Base-by-base conservation (phyloP, 768 basidiomycete genomes). In the Psilocybe azurescens region DNA sequence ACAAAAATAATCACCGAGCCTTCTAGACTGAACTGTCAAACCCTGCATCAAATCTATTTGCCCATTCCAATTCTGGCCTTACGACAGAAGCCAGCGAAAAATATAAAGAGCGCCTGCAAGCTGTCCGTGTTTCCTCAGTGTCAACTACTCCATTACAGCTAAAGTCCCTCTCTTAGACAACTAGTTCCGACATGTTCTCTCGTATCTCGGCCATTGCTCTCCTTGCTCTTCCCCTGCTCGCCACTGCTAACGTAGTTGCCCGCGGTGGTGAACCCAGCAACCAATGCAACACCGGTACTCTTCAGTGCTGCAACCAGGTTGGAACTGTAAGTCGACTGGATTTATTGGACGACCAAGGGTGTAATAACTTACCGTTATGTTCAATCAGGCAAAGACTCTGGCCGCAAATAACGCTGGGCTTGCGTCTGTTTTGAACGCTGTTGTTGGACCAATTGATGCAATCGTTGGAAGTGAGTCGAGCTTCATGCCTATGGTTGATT, bases 301-400 rank as follows among this genome's bases (percentile, higher is more conserved):
- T n/a, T n/a, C n/a, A n/a, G n/a, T 72, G 71, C 65, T 72, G 70
- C 65, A 63, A 70, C 61, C 28, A 36, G 29, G 55, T 71, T 13
- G 66, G 67, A 29, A 28, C 24, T 32, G 70, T 69, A 53, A 39
- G 65, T 53, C 5, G 5, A 44, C 16, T 51, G n/a, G n/a, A n/a
- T 36, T 16, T 16, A 41, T 41, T 16, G 18, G 4, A 32, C 8
- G 4, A 52, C 14, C 3, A 41, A n/a, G 39, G 13, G 6, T 46
- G 5, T 13, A 3, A 3, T 28, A 8, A 8, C 16, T 28, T 18
- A 28, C 24, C 20, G 3, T 52, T 13, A 39, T 3, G 10, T 4
- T 41, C 7, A 1, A 5, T 39, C 10, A 18, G 9, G 14, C 2
- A 2, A 2, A 44, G 38, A 57, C n/a, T 20, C 48, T 39, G 20